phyloP scores from a whole-genome alignment of 495 filamentous ascomycete genomes.

The Letharia lupina region DNA sequence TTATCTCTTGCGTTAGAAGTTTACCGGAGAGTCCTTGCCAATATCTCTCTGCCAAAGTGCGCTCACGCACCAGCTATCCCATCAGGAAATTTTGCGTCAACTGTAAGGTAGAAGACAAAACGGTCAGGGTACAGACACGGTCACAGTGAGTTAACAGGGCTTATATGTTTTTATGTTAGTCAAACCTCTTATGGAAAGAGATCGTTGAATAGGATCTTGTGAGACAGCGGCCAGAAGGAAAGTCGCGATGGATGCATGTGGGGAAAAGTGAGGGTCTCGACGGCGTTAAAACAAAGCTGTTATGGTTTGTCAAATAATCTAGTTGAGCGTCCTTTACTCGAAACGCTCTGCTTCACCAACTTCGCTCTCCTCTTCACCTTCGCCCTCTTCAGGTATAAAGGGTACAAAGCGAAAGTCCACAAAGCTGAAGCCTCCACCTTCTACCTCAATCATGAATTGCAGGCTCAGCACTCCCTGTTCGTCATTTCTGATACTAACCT shows the following conservation, averaged over 20 bases:
- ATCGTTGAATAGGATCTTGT: not conserved
- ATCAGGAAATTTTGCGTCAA: no score
- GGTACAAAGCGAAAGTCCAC: slow-evolving; percentile 75
- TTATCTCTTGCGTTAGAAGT: no score
- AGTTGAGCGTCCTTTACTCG: not conserved
- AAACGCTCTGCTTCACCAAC: slow-evolving; percentile 27
- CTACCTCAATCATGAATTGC: slow-evolving; percentile 86
- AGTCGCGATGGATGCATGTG: not conserved
- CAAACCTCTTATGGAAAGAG: not conserved
- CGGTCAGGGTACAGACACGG: no score
- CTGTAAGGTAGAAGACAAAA: no score
- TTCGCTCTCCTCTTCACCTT: slow-evolving; percentile 37
- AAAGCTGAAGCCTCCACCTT: slow-evolving; percentile 47
- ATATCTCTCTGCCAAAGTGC: no score
- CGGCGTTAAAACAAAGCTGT: no score
- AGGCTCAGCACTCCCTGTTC: slow-evolving; percentile 81
- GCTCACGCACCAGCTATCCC: no score
- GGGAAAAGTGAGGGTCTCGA: not conserved
- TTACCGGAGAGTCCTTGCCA: no score
- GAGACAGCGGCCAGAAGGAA: not conserved
- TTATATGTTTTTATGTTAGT: no score
- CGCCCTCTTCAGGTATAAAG: slow-evolving; percentile 53
- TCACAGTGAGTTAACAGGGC: no score
- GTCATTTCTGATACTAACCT: slow-evolving; percentile 86
- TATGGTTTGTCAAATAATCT: not conserved